Evolutionary conservation across 2,329 filamentous ascomycete species (phyloP).

Genomic region (Trichoderma breve): DNA sequence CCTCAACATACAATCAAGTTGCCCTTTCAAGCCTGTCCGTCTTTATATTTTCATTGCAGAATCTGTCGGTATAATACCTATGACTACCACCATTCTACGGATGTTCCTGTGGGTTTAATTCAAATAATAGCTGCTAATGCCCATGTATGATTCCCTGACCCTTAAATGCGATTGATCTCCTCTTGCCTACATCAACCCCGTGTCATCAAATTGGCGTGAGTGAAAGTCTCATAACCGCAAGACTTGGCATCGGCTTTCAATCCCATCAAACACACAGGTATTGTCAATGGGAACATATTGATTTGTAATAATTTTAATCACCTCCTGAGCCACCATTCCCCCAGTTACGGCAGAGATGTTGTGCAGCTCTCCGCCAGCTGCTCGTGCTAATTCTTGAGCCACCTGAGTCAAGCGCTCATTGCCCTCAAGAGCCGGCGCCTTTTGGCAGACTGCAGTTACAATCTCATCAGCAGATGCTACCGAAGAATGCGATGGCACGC

Average conservation of each 20-base stretch:
- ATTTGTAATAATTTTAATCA: slow-evolving; percentile 82
- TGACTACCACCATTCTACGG: neutral
- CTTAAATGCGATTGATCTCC: neutral
- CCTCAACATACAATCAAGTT: neutral
- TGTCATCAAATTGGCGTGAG: neutral
- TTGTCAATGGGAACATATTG: slow-evolving; percentile 72
- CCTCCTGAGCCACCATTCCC: slow-evolving; percentile 93
- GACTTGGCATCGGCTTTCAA: slow-evolving; percentile 60
- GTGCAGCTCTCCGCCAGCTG: slow-evolving; percentile 82
- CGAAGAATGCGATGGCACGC: slow-evolving; percentile 48
- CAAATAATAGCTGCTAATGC: neutral
- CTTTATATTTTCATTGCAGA: neutral
- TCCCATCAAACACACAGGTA: slow-evolving; percentile 68
- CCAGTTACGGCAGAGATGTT: slow-evolving; percentile 86
- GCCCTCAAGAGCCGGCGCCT: slow-evolving; percentile 46
- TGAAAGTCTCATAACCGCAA: slow-evolving; percentile 42
- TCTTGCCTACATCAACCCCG: neutral
- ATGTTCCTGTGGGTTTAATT: neutral
- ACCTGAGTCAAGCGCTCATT: slow-evolving; percentile 53
- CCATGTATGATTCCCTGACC: neutral
- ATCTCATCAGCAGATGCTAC: slow-evolving; percentile 53
- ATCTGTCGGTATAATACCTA: neutral
- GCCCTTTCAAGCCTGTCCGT: neutral
- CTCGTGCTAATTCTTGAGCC: slow-evolving; percentile 68
- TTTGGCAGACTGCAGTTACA: slow-evolving; percentile 43